Conservation (phyloP, 768 basidiomycete species). For the Cubamyces lactineus region DNA sequence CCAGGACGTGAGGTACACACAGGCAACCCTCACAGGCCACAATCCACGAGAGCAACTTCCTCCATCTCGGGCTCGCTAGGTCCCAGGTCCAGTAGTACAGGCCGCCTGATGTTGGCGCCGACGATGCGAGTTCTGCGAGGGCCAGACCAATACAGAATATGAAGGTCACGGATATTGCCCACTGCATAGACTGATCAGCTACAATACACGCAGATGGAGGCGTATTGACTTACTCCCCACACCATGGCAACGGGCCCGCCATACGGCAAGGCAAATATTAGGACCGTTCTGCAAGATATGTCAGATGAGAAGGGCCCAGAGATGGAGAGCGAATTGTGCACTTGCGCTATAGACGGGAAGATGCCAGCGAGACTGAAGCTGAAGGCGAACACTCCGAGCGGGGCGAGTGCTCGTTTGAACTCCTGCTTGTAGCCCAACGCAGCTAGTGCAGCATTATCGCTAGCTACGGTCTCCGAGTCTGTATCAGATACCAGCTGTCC, state of each 20-base stretch:
- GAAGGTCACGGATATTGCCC: slow-evolving; percentile 38
- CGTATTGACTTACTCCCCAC: slow-evolving; percentile 55
- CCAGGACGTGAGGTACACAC: no score
- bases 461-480: background rate
- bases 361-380: slow-evolving; percentile 30
- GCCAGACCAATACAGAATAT: slow-evolving; percentile 37
- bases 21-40: slow-evolving; percentile 36
- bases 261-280: slow-evolving; percentile 60
- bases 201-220: background rate
- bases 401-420: slow-evolving; percentile 55
- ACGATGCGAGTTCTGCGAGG: slow-evolving; percentile 40
- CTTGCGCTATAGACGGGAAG: slow-evolving; percentile 31
- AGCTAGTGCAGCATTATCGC: slow-evolving; percentile 43
- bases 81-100: slow-evolving; percentile 43
- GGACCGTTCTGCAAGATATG: slow-evolving; percentile 39
- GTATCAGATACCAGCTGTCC: background rate
- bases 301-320: no score
- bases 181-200: slow-evolving; percentile 23
- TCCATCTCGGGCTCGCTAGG: slow-evolving; percentile 35
- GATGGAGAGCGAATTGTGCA: background rate
- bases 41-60: slow-evolving; percentile 42
- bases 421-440: slow-evolving; percentile 54
- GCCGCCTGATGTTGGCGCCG: slow-evolving; percentile 41
- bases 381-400: slow-evolving; percentile 44
- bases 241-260: slow-evolving; percentile 72